Percentiles rank a stretch among this genome's conserved stretches.
Conservation (phyloP, 352 stramenopile genomes). For the Phytophthora kernoviae region DNA sequence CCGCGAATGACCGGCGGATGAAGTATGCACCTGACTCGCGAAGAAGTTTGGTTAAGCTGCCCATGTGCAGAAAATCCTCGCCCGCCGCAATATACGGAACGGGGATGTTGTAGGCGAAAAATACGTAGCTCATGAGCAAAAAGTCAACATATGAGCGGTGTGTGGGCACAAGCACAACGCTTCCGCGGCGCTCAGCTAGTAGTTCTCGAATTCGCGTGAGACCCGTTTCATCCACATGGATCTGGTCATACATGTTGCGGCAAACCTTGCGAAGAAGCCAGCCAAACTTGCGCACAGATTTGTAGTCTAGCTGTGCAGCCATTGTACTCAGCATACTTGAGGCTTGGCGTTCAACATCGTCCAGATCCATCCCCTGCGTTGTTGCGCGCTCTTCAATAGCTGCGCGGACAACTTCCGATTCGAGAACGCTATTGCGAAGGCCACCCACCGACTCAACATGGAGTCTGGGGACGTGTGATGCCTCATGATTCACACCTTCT, state of each 20-base stretch:
- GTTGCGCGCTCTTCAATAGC: constrained; percentile 54
- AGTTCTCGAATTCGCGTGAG: constrained; percentile 73
- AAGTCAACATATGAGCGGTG: constrained; percentile 89
- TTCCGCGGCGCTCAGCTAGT: constrained; percentile 50
- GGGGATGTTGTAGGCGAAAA: constrained; percentile 89
- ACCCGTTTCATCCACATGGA: constrained; percentile 84
- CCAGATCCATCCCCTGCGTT: constrained; percentile 33
- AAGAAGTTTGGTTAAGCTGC: constrained; percentile 61
- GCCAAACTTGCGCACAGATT: constrained; percentile 72
- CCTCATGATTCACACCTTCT: constrained; percentile 87
- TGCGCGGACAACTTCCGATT: constrained; percentile 55
- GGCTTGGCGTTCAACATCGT: constrained; percentile 63
- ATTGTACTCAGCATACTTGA: constrained; percentile 74
- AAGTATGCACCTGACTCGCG: constrained; percentile 82
- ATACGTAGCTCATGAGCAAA: constrained; percentile 86
- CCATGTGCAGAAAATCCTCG: constrained; percentile 84
- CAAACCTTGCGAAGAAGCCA: constrained; percentile 86
- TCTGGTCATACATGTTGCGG: constrained; percentile 87
- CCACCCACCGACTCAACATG: constrained; percentile 65
- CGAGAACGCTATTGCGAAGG: constrained; percentile 77
- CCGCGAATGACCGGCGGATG: constrained; percentile 73
- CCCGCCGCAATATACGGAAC: constrained; percentile 83
- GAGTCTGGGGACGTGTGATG: constrained; percentile 78
- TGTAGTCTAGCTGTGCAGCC: constrained; percentile 80
- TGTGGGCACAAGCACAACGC: constrained; percentile 84